A percentile compares a stretch with the other conserved stretches of the same genome.
These are phyloP conservation scores for Aspergillus puulaauensis DNA, from an alignment of 2,329 filamentous ascomycete genomes.

Conservation along the genomic window DNA sequence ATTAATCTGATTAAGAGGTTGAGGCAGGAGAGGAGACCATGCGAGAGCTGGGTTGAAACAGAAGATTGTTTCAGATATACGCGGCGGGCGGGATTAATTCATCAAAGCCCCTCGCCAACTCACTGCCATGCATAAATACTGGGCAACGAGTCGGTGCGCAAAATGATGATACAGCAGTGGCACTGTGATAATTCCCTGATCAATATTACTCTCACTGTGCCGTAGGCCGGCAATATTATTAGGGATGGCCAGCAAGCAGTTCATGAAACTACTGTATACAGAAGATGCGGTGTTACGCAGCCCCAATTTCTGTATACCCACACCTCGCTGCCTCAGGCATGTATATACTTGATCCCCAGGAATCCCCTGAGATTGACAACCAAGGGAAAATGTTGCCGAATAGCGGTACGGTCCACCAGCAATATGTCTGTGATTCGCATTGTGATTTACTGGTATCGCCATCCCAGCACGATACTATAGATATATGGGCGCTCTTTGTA, in stretches of 20 bases:
- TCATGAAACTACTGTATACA: conserved; percentile 4
- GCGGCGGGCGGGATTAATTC: conserved; percentile 9
- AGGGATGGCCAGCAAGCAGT: conserved; percentile 4
- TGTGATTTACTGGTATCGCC: too few relatives aligned
- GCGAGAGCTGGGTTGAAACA: conserved; percentile 14
- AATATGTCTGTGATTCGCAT: too few relatives aligned
- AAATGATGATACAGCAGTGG: too few relatives aligned
- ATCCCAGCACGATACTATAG: too few relatives aligned
- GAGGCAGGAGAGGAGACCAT: neutral
- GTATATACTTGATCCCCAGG: too few relatives aligned
- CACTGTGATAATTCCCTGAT: too few relatives aligned
- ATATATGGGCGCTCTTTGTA: too few relatives aligned
- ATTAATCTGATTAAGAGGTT: conserved; percentile 10
- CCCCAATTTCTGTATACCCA: conserved; percentile 1
- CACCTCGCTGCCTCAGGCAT: conserved; percentile 3
- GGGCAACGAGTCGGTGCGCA: too few relatives aligned
- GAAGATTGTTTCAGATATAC: conserved; percentile 22
- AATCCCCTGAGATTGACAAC: too few relatives aligned
- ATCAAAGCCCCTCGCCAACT: conserved; percentile 14
- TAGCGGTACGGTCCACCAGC: too few relatives aligned
- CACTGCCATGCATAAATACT: neutral
- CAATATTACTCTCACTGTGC: too few relatives aligned
- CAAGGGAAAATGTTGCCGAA: too few relatives aligned
- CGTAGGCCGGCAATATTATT: neutral
- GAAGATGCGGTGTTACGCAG: conserved; percentile 8